Base-by-base conservation (phyloP, 2,329 filamentous ascomycete species). In the Acrocalymma vagum region DNA sequence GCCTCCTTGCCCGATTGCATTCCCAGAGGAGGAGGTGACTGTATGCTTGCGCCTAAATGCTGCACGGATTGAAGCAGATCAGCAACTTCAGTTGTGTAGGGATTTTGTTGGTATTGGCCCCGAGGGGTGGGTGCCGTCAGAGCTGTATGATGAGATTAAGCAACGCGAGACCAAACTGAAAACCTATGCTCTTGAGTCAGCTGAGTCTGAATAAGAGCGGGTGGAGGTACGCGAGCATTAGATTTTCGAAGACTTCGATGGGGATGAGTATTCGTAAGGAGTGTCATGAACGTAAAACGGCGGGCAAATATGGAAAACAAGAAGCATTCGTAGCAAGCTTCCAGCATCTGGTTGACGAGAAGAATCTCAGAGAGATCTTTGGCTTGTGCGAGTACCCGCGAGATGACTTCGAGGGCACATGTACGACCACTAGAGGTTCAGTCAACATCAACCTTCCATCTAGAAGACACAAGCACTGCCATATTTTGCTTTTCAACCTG, bases 231-330 rank as follows among this genome's bases (percentile, higher is more conserved):
- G 1, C 21, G 32, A 50, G 41, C 48, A 55, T 38, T 55, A 49
- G 52, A 41, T 47, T 25, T 55, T 53, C 38, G 59, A 63, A 29
- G 58, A 63, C 36, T 51, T 59, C 42, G 58, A 60, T 44, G 60
- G 63, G 51, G 39, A 48, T 27, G 45, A 45, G 39, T 53, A 55
- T 41, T 44, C 41, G 33, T 52, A 38, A 17, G n/a, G 26, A 23
- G 23, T 24, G 29, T n/a, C n/a, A n/a, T n/a, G n/a, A n/a, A n/a
- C n/a, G n/a, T n/a, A n/a, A n/a, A n/a, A n/a, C n/a, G n/a, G n/a
- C n/a, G n/a, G n/a, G n/a, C n/a, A n/a, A n/a, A n/a, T n/a, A n/a
- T n/a, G n/a, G n/a, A n/a, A n/a, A n/a, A n/a, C n/a, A n/a, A n/a
- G n/a, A n/a, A n/a, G n/a, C n/a, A n/a, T n/a, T n/a, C n/a, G n/a